Conservation (phyloP, 1,284 basidiomycete genomes). For the Rhizoctonia solani region DNA sequence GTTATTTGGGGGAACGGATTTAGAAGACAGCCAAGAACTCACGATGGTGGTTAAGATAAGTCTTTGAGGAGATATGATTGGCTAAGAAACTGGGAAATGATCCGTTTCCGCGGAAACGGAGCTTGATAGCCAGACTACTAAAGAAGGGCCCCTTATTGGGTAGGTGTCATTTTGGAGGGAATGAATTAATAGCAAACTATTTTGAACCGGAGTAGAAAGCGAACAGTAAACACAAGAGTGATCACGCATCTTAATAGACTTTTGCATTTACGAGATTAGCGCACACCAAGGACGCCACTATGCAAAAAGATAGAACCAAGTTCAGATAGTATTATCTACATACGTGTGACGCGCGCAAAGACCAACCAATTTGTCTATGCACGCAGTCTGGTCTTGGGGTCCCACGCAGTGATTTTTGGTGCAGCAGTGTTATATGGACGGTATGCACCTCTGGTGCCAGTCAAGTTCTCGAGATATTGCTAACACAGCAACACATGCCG, state of each 20-base stretch:
- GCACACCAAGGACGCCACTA: too few species aligned
- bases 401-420: slow-evolving; percentile 83
- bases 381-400: slow-evolving; percentile 69
- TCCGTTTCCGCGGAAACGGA: slow-evolving; percentile 10
- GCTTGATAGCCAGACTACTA: not conserved
- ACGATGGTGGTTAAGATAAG: slow-evolving; percentile 3
- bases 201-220: too few species aligned
- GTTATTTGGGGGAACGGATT: not conserved
- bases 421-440: slow-evolving; percentile 83
- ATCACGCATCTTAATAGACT: too few species aligned
- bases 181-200: too few species aligned
- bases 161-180: not conserved
- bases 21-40: not conserved
- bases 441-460: slow-evolving; percentile 88
- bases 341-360: too few species aligned
- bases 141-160: not conserved
- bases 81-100: not conserved
- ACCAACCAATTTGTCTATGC: too few species aligned
- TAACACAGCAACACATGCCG: slow-evolving; percentile 42
- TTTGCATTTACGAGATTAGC: too few species aligned
- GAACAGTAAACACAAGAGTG: too few species aligned
- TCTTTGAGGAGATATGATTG: not conserved
- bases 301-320: not conserved
- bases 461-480: slow-evolving; percentile 81
- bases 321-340: slow-evolving; percentile 1